Percentiles rank a stretch among this genome's conserved stretches.
Conservation (phyloP, 2,329 filamentous ascomycete species). For the Hypoxylon sp. region DNA sequence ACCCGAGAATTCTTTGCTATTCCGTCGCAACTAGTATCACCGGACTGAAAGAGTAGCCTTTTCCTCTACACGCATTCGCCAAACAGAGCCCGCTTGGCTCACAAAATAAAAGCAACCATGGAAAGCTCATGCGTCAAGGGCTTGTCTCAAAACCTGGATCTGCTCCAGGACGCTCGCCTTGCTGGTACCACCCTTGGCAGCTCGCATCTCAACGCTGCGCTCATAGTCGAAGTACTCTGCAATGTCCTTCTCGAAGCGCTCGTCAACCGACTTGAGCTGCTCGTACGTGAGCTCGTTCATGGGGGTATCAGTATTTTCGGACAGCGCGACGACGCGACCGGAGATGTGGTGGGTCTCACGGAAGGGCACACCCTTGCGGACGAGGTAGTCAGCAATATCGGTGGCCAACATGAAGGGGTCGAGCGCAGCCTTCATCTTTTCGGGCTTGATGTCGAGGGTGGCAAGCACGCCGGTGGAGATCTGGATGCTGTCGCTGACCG, state of each 20-base stretch:
- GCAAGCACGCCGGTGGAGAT: constrained; percentile 78
- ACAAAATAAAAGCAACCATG: neutral
- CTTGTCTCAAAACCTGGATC: constrained; percentile 59
- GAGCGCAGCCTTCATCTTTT: constrained; percentile 81
- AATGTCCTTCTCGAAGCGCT: constrained; percentile 71
- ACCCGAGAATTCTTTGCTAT: neutral
- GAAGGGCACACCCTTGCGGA: constrained; percentile 78
- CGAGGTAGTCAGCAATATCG: constrained; percentile 73
- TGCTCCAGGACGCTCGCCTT: constrained; percentile 71
- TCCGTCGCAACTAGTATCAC: neutral
- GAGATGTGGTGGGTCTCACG: constrained; percentile 83
- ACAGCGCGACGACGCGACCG: constrained; percentile 76
- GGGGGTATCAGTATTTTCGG: constrained; percentile 70
- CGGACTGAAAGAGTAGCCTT: neutral
- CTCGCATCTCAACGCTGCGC: constrained; percentile 80
- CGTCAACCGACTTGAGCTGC: constrained; percentile 71
- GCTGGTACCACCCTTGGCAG: constrained; percentile 81
- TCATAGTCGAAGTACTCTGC: constrained; percentile 83
- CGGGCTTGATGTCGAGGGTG: constrained; percentile 68
- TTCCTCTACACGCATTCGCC: neutral
- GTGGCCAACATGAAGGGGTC: constrained; percentile 86
- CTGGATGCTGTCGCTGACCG: constrained; percentile 79
- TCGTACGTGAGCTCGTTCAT: constrained; percentile 76
- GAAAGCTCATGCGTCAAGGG: constrained; percentile 42
- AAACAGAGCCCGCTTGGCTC: neutral